phyloP scores from a whole-genome alignment of 257 asterid species.

The Przewalskia tangutica region DNA sequence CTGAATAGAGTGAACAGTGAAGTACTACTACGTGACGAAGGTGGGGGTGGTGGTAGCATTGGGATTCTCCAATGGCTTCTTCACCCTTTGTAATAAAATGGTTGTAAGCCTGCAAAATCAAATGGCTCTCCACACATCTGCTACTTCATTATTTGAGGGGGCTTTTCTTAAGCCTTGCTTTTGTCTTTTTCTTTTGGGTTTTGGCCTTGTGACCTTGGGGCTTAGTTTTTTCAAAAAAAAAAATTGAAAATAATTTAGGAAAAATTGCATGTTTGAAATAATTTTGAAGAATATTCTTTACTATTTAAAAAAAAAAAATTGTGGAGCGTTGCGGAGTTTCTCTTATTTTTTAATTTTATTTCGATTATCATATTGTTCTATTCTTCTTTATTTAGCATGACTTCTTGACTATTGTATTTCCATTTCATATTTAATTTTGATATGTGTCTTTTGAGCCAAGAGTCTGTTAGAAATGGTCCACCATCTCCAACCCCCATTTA shows the following conservation, averaged over 20 bases:
- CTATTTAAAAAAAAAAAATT: too few relatives aligned
- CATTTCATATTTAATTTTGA: too few relatives aligned
- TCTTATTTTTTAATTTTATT: too few relatives aligned
- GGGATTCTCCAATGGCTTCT: constrained; percentile 8
- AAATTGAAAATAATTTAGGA: not conserved
- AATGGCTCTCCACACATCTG: constrained; percentile 6
- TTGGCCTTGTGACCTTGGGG: not conserved
- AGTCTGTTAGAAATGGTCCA: too few relatives aligned
- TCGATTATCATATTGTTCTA: too few relatives aligned
- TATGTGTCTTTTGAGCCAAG: too few relatives aligned
- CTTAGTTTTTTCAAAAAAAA: not conserved
- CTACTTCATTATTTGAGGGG: constrained; percentile 6
- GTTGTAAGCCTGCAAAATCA: constrained; percentile 4
- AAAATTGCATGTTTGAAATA: not conserved
- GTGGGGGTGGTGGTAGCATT: not conserved
- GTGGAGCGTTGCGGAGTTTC: too few relatives aligned
- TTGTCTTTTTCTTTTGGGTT: constrained; percentile 7
- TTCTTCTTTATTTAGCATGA: too few relatives aligned
- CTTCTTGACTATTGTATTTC: too few relatives aligned
- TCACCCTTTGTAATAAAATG: not conserved
- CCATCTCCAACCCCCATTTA: too few relatives aligned
- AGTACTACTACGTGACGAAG: not conserved
- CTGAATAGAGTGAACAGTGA: not conserved
- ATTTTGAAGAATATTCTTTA: not conserved
- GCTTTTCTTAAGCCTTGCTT: constrained; percentile 5